Percentiles rank a stretch among this genome's conserved stretches.
These are phyloP conservation scores for Mortierella sp. DNA, from an alignment of 371 early-diverging fungal genomes.

Conservation along the genomic window DNA sequence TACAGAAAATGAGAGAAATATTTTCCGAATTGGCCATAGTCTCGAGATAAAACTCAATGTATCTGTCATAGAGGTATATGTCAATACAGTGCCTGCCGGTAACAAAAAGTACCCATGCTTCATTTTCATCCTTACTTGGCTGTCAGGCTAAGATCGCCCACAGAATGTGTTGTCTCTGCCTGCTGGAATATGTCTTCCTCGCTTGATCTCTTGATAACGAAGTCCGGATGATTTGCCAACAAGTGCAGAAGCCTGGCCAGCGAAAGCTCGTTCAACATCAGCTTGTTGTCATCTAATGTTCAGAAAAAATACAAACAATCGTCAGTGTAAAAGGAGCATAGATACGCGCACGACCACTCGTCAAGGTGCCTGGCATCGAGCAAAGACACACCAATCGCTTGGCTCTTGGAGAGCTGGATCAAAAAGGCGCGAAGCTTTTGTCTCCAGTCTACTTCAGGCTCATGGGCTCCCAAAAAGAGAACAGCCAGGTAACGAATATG, in stretches of 20 bases:
- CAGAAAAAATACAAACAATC: not conserved
- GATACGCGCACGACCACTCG: no score
- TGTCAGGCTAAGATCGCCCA: conserved; percentile 68
- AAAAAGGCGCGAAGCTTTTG: conserved; percentile 63
- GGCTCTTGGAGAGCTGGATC: conserved; percentile 56
- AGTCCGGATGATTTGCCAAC: conserved; percentile 94
- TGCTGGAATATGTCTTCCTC: conserved; percentile 6
- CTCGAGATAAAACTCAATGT: conserved; percentile 87
- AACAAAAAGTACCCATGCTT: no score
- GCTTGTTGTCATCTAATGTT: conserved; percentile 20
- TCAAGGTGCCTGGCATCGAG: not conserved
- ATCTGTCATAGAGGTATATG: conserved; percentile 55
- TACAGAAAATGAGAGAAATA: conserved; percentile 83
- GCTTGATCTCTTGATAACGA: conserved; percentile 58
- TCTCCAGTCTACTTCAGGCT: conserved; percentile 79
- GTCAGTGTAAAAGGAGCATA: no score
- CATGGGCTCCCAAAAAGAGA: conserved; percentile 86
- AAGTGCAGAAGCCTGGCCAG: conserved; percentile 79
- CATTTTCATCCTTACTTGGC: conserved; percentile 53
- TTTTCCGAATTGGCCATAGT: conserved; percentile 85
- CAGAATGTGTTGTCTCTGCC: conserved; percentile 8
- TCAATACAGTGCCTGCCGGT: no score
- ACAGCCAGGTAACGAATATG: conserved; percentile 77
- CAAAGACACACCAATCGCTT: conserved; percentile 44
- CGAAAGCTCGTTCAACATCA: conserved; percentile 71